These are phyloP conservation scores for Pseudoscleropodium purum DNA, from an alignment of 225 moss, liverwort and hornwort species.

Conservation along the genomic window DNA sequence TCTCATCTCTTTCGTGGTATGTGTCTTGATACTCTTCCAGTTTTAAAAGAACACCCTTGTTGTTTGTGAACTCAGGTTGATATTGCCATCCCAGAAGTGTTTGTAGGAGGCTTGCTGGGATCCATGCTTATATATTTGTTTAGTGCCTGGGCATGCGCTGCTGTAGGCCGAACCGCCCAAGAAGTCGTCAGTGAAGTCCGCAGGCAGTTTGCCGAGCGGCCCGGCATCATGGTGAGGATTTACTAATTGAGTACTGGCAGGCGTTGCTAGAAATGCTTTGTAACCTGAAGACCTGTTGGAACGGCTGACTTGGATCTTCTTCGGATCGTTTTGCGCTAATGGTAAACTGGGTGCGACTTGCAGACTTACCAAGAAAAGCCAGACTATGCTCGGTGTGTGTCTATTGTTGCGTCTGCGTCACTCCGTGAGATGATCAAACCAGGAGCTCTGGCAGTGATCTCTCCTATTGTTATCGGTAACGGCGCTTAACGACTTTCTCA, in stretches of 20 bases:
- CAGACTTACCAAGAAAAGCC: conserved; percentile 98
- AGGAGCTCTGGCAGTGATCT: conserved; percentile 85
- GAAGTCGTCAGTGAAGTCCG: conserved; percentile 98
- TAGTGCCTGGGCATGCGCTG: conserved; percentile 94
- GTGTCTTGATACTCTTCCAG: neutral
- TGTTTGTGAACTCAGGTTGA: conserved; percentile 61
- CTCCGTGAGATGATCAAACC: conserved; percentile 99
- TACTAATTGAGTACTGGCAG: neutral
- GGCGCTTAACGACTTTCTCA: neutral
- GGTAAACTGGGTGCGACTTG: neutral
- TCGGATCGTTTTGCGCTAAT: neutral
- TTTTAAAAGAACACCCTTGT: neutral
- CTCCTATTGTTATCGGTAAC: conserved; percentile 77
- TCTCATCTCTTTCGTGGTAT: neutral
- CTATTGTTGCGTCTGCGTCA: conserved; percentile 92
- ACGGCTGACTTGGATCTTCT: neutral
- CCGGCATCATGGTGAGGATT: conserved; percentile 82
- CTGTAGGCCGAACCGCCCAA: conserved; percentile 93
- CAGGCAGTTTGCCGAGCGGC: conserved; percentile 86
- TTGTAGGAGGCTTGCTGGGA: conserved; percentile 85
- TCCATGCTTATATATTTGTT: conserved; percentile 95
- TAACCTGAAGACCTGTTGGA: neutral
- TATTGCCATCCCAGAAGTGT: conserved; percentile 93
- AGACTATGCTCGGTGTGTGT: conserved; percentile 90
- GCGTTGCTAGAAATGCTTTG: neutral